Base-by-base conservation (phyloP, 78 protist species). In the Cavenderia fasciculata region DNA sequence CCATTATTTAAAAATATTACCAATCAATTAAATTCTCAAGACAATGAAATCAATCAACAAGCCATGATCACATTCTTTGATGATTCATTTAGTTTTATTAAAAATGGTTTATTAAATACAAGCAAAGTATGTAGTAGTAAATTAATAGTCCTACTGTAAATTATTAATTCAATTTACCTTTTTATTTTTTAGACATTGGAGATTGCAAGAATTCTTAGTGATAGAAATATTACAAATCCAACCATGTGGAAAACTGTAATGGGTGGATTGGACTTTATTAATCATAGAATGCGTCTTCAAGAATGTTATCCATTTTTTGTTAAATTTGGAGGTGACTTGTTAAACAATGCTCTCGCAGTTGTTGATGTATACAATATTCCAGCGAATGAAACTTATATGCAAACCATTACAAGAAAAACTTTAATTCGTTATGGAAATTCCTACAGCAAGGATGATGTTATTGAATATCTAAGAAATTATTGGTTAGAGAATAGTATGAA, bases 41-140 rank as follows among this genome's bases (percentile, higher is more conserved):
- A 59, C 31, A 8, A 10, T 1, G 44, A 38, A 31, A 34, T 75
- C 11, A 1, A 25, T 4, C 19, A 21, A 0, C 44, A n/a, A 0
- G 69, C 59, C 41, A 57, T 57, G 36, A 54, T 82, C 0, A 34
- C 18, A 3, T 68, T 82, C 40, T 33, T 72, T 0, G 90, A 82
- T 25, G 90, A 82, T 31, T 21, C 18, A 18, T 68, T 66, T 40
- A 56, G 56, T 10, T 82, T 82, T 59, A 46, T 61, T 6, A 43
- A 68, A 43, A 31, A 38, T 44, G 78, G 90, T 44, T 1, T 46
- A 4, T 2, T 68, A 1, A 21, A 70, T 31, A 59, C 90, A 31
- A 31, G 21, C 23, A 44, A 19, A 3, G 41, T 49, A 29, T 46
- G 47, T 5, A 25, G n/a, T n/a, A n/a, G n/a, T n/a, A n/a, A n/a